Base-by-base conservation (phyloP, 768 basidiomycete genomes). In the Boletus huronensis region DNA sequence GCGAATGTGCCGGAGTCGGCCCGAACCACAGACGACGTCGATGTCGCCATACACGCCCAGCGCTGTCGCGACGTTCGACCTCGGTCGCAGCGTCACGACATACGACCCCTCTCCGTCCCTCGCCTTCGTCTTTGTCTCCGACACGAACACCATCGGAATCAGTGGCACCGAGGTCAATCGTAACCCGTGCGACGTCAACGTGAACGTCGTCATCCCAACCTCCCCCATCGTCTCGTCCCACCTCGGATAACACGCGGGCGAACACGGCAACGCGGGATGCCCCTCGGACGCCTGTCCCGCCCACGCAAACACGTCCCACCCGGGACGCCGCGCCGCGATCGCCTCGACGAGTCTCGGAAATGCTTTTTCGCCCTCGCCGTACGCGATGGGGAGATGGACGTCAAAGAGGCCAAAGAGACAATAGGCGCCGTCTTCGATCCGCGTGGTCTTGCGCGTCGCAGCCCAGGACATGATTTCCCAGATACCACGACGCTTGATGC, bases 391-490 rank as follows among this genome's bases (percentile, higher is more conserved):
- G 17, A 62, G 49, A 49, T 55, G 49, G 31, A 70, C 56, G 25
- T 60, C 52, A 17, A 71, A 68, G 25, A 71, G 49, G 17, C 70
- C 71, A 10, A 55, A 58, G 5, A 71, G 55, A 10, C 57, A 66
- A 41, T 71, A 71, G 1, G 71, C 64, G 1, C 52, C 49, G 16
- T 72, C 70, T 42, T 72, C 71, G 26, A 55, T 45, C 14, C 55
- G 59, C 0, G 64, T 70, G 9, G 70, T 72, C 44, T 58, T 58
- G 48, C 70, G 66, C 3, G 42, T 44, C 17, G 71, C 51, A 14
- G 71, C 70, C 70, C 70, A 72, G 0, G 58, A 61, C 59, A 71
- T 63, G 52, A 65, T 64, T 47, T 71, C 65, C 57, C 58, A 59
- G 26, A 62, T 36, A 2, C 59, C 31, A 38, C 29, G 56, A 2